Percentiles rank a stretch among this genome's conserved stretches.
phyloP scores from a whole-genome alignment of 176 grass and related monocot species.

The Paspalum notatum region DNA sequence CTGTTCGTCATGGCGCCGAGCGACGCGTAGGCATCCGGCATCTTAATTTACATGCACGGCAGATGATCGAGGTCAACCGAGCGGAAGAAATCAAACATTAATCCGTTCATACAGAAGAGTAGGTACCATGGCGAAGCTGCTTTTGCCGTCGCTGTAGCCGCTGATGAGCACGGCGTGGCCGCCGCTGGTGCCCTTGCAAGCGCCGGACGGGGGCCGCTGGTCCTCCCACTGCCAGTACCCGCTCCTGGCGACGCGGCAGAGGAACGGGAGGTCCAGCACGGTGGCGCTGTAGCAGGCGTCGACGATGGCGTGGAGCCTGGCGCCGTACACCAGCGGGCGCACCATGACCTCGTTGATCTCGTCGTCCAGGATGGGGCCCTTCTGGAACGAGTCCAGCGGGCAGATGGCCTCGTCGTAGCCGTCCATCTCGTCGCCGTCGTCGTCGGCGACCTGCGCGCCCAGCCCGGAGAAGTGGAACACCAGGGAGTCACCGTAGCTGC shows the following conservation, averaged over 20 bases:
- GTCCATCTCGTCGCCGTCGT: constrained; percentile 71
- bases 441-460: constrained; percentile 72
- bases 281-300: constrained; percentile 91
- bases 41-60: constrained; percentile 14
- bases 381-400: constrained; percentile 73
- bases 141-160: constrained; percentile 55
- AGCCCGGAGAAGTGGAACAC: constrained; percentile 96
- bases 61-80: no score
- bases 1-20: constrained; percentile 94
- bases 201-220: constrained; percentile 31
- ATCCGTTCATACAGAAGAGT: no score
- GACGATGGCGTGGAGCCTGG: constrained; percentile 80
- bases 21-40: constrained; percentile 30
- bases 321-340: constrained; percentile 64
- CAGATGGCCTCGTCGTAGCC: constrained; percentile 91
- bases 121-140: constrained; percentile 19
- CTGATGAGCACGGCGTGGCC: constrained; percentile 53
- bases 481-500: constrained; percentile 76
- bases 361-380: constrained; percentile 75
- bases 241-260: constrained; percentile 51
- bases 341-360: constrained; percentile 87
- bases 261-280: constrained; percentile 81
- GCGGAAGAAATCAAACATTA: not conserved
- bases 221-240: constrained; percentile 50
- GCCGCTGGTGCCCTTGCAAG: constrained; percentile 48